Conservation (phyloP, 805 yeast genomes). For the Spathaspora hagerdaliae region DNA sequence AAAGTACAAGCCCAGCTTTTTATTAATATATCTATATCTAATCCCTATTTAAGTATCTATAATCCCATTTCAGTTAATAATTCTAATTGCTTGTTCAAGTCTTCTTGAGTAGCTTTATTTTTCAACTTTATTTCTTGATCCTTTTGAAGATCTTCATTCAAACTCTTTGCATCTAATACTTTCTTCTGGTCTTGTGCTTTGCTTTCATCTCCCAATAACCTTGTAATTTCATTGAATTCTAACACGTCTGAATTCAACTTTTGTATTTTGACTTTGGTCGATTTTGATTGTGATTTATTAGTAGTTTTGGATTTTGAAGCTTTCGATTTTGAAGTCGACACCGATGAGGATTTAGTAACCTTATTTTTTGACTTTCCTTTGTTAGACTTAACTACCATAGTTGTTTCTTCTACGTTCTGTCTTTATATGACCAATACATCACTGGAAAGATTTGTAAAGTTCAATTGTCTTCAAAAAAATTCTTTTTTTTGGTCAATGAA, state of each 20-base stretch:
- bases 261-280: slow-evolving; percentile 28
- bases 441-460: too few species aligned
- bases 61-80: slow-evolving; percentile 43
- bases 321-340: background rate
- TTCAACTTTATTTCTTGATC: slow-evolving; percentile 29
- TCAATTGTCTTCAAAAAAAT: background rate
- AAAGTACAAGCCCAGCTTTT: too few species aligned
- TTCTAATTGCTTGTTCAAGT: slow-evolving; percentile 44
- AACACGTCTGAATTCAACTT: slow-evolving; percentile 28
- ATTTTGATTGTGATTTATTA: slow-evolving; percentile 21
- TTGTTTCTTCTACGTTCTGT: slow-evolving; percentile 1
- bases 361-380: background rate
- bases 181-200: slow-evolving; percentile 14
- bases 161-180: slow-evolving; percentile 30
- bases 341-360: background rate
- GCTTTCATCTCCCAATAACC: slow-evolving; percentile 8
- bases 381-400: background rate
- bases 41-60: slow-evolving; percentile 4
- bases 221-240: slow-evolving; percentile 19
- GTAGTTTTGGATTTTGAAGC: slow-evolving; percentile 7
- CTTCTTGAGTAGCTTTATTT: slow-evolving; percentile 34
- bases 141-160: slow-evolving; percentile 34
- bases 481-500: background rate
- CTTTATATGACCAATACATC: background rate
- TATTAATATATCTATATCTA: too few species aligned